phyloP scores from a whole-genome alignment of 805 yeast genomes.

The Metschnikowia reukaufii region DNA sequence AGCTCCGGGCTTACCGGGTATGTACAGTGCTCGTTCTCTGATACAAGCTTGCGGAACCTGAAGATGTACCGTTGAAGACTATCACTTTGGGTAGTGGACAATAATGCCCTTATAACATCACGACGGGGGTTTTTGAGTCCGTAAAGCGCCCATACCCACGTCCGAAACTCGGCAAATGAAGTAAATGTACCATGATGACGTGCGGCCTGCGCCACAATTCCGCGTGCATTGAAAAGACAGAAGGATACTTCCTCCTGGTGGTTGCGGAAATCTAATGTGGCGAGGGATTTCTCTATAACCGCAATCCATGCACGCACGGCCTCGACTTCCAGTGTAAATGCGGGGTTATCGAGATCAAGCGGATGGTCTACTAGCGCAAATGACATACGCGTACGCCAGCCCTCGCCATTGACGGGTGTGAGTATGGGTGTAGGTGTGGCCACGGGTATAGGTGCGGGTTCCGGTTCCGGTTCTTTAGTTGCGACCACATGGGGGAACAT shows the following conservation, averaged over 20 bases:
- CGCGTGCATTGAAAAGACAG: conserved; percentile 6
- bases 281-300: conserved; percentile 1
- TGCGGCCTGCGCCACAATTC: conserved; percentile 3
- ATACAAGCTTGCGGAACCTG: conserved; percentile 4
- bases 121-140: conserved; percentile 3
- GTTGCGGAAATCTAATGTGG: conserved; percentile 4
- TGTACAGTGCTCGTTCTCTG: conserved; percentile 3
- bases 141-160: conserved; percentile 1
- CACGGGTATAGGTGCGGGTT: too few relatives aligned
- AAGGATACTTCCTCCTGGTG: conserved; percentile 5
- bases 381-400: conserved; percentile 4
- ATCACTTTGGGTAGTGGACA: not conserved
- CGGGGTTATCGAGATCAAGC: not conserved
- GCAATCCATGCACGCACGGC: conserved; percentile 4
- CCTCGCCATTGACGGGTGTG: not conserved
- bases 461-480: not conserved
- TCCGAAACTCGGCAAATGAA: conserved; percentile 1
- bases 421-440: not conserved
- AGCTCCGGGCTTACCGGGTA: conserved; percentile 7
- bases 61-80: conserved; percentile 4
- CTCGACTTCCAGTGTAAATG: conserved; percentile 2
- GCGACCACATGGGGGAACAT: too few relatives aligned
- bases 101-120: conserved; percentile 3
- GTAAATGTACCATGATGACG: conserved; percentile 1
- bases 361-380: conserved; percentile 5